Conservation (phyloP, 2,329 filamentous ascomycete species). For the Sphaerulina populicola region DNA sequence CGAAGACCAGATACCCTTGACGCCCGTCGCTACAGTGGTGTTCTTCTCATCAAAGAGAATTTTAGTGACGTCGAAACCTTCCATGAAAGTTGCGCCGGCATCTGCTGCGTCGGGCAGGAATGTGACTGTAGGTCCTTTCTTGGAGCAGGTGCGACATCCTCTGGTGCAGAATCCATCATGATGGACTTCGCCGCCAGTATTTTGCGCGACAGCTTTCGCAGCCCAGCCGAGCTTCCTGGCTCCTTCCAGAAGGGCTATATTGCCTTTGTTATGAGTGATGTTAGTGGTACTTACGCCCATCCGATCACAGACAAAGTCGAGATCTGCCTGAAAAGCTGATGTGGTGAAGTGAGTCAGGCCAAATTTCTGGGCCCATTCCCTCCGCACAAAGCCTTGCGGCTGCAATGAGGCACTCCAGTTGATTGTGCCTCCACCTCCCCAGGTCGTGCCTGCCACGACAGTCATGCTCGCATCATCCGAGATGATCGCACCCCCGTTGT, state of each 20-base stretch:
- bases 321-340: conserved; percentile 62
- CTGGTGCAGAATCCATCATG: conserved; percentile 58
- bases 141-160: conserved; percentile 57
- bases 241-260: conserved; percentile 65
- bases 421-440: conserved; percentile 78
- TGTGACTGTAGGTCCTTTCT: conserved; percentile 67
- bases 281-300: conserved; percentile 65
- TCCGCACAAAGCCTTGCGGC: conserved; percentile 66
- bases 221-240: conserved; percentile 64
- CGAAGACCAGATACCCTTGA: conserved; percentile 67
- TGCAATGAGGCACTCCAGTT: conserved; percentile 69
- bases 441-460: conserved; percentile 61
- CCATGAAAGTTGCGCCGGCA: conserved; percentile 71
- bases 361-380: conserved; percentile 64
- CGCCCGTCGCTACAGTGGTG: conserved; percentile 54
- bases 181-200: conserved; percentile 65
- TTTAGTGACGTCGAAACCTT: conserved; percentile 66
- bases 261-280: conserved; percentile 65
- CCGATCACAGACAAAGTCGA: conserved; percentile 68
- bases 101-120: conserved; percentile 73
- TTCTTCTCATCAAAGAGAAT: conserved; percentile 57
- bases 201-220: conserved; percentile 65
- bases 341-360: conserved; percentile 68
- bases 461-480: conserved; percentile 46
- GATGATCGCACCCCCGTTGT: conserved; percentile 54